phyloP scores from a whole-genome alignment of 345 rosid genomes.

The Heritiera littoralis region DNA sequence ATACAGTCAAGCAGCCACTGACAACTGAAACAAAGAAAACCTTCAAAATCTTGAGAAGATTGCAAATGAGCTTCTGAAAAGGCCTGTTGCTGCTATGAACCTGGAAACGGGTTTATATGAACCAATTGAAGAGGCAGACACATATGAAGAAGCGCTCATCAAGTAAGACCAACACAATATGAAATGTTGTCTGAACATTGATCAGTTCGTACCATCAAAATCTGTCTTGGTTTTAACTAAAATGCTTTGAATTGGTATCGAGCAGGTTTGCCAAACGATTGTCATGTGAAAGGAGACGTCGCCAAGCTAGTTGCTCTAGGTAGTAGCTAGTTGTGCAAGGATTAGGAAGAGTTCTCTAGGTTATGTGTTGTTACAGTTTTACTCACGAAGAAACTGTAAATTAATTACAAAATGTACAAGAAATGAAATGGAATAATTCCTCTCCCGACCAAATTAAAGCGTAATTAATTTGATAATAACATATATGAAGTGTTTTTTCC shows the following conservation, averaged over 20 bases:
- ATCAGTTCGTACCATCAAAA: not conserved
- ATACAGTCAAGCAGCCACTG: slow-evolving; percentile 17
- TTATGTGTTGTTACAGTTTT: too few relatives aligned
- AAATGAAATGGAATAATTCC: too few relatives aligned
- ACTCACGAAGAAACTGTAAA: too few relatives aligned
- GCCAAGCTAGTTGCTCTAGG: not conserved
- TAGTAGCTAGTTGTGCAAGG: not conserved
- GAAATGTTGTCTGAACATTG: not conserved
- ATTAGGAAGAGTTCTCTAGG: too few relatives aligned
- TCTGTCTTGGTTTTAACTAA: not conserved
- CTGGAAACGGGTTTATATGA: slow-evolving; percentile 33
- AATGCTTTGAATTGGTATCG: not conserved
- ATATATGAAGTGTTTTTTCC: too few relatives aligned
- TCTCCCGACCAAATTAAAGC: too few relatives aligned
- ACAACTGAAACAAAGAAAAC: slow-evolving; percentile 35
- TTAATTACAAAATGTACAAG: too few relatives aligned
- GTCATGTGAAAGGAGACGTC: slow-evolving; percentile 24
- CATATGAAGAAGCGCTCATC: slow-evolving; percentile 39
- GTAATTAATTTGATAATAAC: too few relatives aligned
- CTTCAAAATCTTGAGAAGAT: slow-evolving; percentile 26
- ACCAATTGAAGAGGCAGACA: slow-evolving; percentile 20
- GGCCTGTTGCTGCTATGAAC: slow-evolving; percentile 39
- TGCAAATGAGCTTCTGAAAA: slow-evolving; percentile 34
- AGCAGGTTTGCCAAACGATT: slow-evolving; percentile 30
- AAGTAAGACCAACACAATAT: slow-evolving; percentile 6